Evolutionary conservation across 2,329 filamentous ascomycete species (phyloP), one percentile per base, ranked within the genome.

Genomic region (Ceratocystis cubensis): DNA sequence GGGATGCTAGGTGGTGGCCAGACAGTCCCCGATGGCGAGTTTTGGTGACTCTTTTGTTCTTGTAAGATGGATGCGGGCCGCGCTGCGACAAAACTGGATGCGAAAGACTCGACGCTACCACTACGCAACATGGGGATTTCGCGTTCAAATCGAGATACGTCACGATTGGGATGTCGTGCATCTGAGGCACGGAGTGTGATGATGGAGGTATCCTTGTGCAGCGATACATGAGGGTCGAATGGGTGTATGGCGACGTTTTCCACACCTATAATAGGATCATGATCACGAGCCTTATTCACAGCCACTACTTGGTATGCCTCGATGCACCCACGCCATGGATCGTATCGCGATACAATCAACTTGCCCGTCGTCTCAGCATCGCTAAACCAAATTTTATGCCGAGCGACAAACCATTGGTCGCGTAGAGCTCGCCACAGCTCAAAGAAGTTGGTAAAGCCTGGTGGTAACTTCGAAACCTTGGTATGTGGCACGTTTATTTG

Each of bases 321-420:
- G 66, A 96, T 96, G 71, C 85, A 86, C 17, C 87, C 88, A 56
- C 84, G 80, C 3, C 82, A 77, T 59, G 85, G 82, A 73, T 96
- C 85, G 72, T 91, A 96, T 13, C 88, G 85, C n/a, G 82, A 81
- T 48, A 96, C 72, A 30, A 96, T 80, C 53, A 96, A 75, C 73
- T 88, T 88, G 0, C 92, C 92, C 1, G 82, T 86, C 61, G 90
- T 80, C 37, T 86, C 82, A 1, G 79, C 81, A 74, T 96, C 90
- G 68, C 85, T 83, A 72, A 96, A 93, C 92, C 92, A 96, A 69
- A 96, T 79, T 75, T 89, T 92, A 73, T 89, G 80, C 64, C 83
- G 84, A 0, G 89, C 81, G 0, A 96, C 79, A 72, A 96, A 96
- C 92, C 92, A 96, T 71, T 87, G 84, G 0, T 63, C 61, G 20